Evolutionary conservation across 2,329 filamentous ascomycete species (phyloP), one percentile per base, ranked within the genome.

Genomic region (Sclerotiophoma versabilis): DNA sequence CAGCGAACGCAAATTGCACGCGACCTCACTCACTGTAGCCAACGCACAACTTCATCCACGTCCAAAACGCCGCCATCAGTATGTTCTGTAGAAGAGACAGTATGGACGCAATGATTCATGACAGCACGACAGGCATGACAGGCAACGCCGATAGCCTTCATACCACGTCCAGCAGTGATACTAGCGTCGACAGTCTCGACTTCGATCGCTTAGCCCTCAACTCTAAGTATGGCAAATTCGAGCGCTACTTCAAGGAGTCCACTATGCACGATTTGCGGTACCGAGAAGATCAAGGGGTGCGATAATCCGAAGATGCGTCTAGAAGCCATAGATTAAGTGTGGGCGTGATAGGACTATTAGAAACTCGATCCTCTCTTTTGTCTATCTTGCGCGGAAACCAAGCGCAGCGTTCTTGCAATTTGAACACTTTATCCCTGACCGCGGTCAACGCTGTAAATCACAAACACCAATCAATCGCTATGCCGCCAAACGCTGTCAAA

Each of bases 401-500:
- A n/a, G n/a, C n/a, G n/a, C n/a, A n/a, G n/a, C 15, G 12, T 11
- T 8, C 6, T 4, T 1, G 5, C 2, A 37, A 50, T 37, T 14
- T 5, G 37, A 43, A 36, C 29, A 29, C 8, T 14, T 20, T 6
- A 27, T 33, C 20, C 37, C 20, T 27, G 20, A 41, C n/a, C 14
- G 23, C 9, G n/a, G 14, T 30, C 17, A 25, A 26, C 22, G 37
- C 25, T 9, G 5, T 17, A 11, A 52, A 10, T 19, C 15, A 19
- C 25, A 43, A 46, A 51, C 4, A 10, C 26, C n/a, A n/a, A 25
- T 0, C 15, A 30, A 32, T n/a, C 45, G 39, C 44, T 54, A 54
- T 56, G 53, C 47, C 36, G 20, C 19, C 12, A 33, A 47, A 47
- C 32, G 26, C 46, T 30, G 14, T 37, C 27, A 38, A 23, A 39